Evolutionary conservation across 2,329 filamentous ascomycete species (phyloP), one percentile per base, ranked within the genome.

Genomic region (Blumeria hordei): DNA sequence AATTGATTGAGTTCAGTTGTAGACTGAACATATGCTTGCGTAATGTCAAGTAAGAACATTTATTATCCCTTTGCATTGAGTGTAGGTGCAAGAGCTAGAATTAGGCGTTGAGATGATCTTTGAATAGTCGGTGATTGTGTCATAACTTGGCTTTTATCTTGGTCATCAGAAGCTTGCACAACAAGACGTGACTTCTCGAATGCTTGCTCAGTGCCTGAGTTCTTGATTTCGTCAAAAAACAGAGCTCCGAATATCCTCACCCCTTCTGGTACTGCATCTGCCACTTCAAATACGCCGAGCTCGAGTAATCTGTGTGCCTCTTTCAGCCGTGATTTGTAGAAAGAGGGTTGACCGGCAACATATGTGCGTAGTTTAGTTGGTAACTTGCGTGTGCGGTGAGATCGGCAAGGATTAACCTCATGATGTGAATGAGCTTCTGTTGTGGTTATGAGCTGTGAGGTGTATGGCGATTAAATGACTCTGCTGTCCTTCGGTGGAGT

Each of bases 81-180:
- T 28, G 21, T 10, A 9, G 2, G 3, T 11, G 39, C 11, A 6
- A 41, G 50, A 18, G 53, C 52, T 32, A 59, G 18, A 53, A 59
- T 57, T 11, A 58, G 14, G 8, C 47, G 43, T 47, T 58, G 36
- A 35, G 41, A 56, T 18, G 55, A 16, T 18, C 50, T 11, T 57
- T 58, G 45, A 36, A 60, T 59, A 6, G 43, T 59, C 8, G 37
- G 57, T n/a, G 51, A 57, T 45, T 60, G n/a, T 12, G 56, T 60
- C 3, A 60, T 36, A 3, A 45, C 8, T 0, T 10, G 18, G 32
- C 58, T 58, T 1, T 49, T 39, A 7, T 16, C 4, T 39, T 39
- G 10, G n/a, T 60, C 35, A 6, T 59, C 56, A 37, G 54, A 59
- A 34, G 37, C 56, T 53, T 58, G 35, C n/a, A 58, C 43, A 28